A percentile compares a stretch with the other conserved stretches of the same genome.
Evolutionary conservation across 1,284 basidiomycete species (phyloP).

Genomic region (Amylostereum areolatum): DNA sequence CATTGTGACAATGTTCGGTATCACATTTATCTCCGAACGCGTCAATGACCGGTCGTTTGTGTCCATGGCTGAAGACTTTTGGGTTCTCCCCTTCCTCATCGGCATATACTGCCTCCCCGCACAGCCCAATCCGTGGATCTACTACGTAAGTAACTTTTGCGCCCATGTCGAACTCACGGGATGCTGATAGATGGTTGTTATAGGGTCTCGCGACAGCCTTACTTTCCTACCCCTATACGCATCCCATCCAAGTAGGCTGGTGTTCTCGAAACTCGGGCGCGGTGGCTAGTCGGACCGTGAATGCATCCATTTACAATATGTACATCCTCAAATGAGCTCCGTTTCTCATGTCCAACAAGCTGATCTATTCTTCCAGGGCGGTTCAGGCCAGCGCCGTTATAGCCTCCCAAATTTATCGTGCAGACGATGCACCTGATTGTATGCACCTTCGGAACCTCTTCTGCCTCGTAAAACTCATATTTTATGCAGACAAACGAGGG

Average conservation of each 20-base stretch:
- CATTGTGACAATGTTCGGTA: slow-evolving; percentile 18
- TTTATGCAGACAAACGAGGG: slow-evolving; percentile 38
- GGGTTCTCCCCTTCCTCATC: slow-evolving; percentile 47
- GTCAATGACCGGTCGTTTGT: slow-evolving; percentile 24
- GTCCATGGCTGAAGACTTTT: slow-evolving; percentile 43
- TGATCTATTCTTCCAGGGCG: slow-evolving; percentile 24
- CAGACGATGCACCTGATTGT: slow-evolving; percentile 49
- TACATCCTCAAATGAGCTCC: slow-evolving; percentile 10
- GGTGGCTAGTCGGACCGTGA: slow-evolving; percentile 49
- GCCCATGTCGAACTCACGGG: background rate
- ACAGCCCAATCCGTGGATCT: slow-evolving; percentile 42
- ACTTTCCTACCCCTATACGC: slow-evolving; percentile 28
- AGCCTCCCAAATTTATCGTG: slow-evolving; percentile 41
- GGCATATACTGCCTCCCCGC: slow-evolving; percentile 39
- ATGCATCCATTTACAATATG: slow-evolving; percentile 53
- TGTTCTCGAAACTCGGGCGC: slow-evolving; percentile 50
- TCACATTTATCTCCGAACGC: slow-evolving; percentile 16
- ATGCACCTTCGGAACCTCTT: slow-evolving; percentile 9
- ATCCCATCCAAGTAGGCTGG: slow-evolving; percentile 44
- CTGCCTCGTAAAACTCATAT: too few relatives aligned
- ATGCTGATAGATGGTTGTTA: background rate
- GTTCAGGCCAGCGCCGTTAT: slow-evolving; percentile 41
- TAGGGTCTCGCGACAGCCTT: slow-evolving; percentile 22
- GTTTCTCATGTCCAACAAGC: background rate
- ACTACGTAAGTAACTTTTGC: slow-evolving; percentile 25